phyloP scores from a whole-genome alignment of 768 basidiomycete genomes.

The Lyophyllum atratum region DNA sequence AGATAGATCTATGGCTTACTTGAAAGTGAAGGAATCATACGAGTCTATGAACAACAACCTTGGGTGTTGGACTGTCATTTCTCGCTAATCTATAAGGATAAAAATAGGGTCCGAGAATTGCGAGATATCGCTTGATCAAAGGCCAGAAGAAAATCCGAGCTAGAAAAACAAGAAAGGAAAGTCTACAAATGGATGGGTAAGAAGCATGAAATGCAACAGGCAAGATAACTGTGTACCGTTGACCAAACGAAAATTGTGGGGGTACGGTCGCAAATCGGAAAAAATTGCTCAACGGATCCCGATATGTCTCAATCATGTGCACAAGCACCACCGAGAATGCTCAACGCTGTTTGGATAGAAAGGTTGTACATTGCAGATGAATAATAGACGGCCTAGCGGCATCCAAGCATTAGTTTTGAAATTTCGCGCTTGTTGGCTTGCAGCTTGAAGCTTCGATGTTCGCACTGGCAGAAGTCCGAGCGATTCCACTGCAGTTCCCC shows the following conservation, averaged over 20 bases:
- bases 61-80: slow-evolving; percentile 41
- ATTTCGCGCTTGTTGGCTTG: no score
- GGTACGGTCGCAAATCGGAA: not conserved
- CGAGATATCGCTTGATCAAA: not conserved
- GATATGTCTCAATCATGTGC: not conserved
- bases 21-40: slow-evolving; percentile 88
- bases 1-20: slow-evolving; percentile 46
- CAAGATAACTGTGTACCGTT: slow-evolving; percentile 1
- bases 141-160: not conserved
- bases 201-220: not conserved
- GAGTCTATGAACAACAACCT: slow-evolving; percentile 77
- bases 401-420: no score
- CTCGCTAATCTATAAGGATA: no score
- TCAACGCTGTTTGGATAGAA: no score
- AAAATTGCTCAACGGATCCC: not conserved
- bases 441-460: no score
- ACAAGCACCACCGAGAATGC: no score
- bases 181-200: not conserved
- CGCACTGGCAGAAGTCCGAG: no score
- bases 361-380: no score
- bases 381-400: no score
- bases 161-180: not conserved
- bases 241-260: not conserved
- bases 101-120: no score
- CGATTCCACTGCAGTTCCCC: no score